Evolutionary conservation across 331 rosid species (phyloP).

Genomic region (Malus hybrid): DNA sequence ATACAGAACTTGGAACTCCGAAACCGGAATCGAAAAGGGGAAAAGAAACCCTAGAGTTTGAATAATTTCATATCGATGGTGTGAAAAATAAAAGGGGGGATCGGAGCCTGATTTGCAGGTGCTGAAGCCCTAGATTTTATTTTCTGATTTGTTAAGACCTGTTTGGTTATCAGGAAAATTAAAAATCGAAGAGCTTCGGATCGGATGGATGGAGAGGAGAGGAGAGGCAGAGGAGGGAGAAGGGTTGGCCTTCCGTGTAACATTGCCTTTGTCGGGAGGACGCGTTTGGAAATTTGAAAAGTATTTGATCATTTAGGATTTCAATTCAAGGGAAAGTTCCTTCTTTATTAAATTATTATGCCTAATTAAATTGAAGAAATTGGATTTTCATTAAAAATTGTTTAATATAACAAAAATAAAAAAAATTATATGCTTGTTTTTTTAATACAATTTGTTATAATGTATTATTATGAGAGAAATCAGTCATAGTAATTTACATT

Average conservation of each 20-base stretch:
- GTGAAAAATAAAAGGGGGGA: background rate
- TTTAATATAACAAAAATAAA: no score
- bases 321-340: background rate
- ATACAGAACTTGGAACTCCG: background rate
- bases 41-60: constrained; percentile 37
- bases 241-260: background rate
- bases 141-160: background rate
- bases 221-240: background rate
- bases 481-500: no score
- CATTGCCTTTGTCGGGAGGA: background rate
- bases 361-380: no score
- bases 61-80: constrained; percentile 5
- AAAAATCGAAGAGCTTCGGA: background rate
- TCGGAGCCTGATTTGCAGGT: background rate
- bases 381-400: no score
- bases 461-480: no score
- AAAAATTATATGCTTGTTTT: no score
- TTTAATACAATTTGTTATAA: no score
- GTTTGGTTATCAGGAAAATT: constrained; percentile 2
- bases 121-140: background rate
- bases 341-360: background rate
- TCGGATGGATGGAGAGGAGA: background rate
- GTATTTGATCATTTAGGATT: background rate
- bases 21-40: background rate
- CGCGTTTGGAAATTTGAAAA: constrained; percentile 9